Base-by-base conservation (phyloP, 129 eudicot species). In the Arctium lappa region DNA sequence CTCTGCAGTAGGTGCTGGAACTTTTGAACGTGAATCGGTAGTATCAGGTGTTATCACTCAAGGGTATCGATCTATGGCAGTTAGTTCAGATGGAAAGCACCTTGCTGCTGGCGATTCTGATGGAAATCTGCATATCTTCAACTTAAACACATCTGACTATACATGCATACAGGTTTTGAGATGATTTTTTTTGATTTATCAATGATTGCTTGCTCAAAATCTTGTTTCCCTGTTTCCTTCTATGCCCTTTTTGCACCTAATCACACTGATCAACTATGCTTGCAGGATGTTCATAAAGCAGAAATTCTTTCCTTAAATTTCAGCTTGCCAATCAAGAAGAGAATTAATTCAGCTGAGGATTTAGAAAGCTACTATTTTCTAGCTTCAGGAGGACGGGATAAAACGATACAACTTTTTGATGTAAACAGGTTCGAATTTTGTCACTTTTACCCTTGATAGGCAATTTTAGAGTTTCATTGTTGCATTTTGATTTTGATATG, bases 51-150 rank as follows among this genome's bases (percentile, higher is more conserved):
- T 83, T 69, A 76, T 85, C 66, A 79, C 88, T 81, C 83, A 80
- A 66, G 94, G 97, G 73, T 90, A 86, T 88, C 89, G 91, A 76
- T 79, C 92, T 69, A 90, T 92, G 92, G 89, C 94, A 76, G 91
- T 88, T 80, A 92, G 94, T 84, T 90, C 94, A 68, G 94, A 92
- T 83, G 97, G 97, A 85, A 88, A 87, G 34, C 80, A 92, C 78
- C 90, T 92, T 75, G 97, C 90, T 86, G 94, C 97, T 85, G 97
- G 97, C 79, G 97, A 90, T 87, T 88, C 87, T 80, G 84, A 77
- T 85, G 97, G 97, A 81, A 88, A 88, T 81, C 87, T 92, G 70
- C 97, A 92, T 90, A 79, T 92, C 80, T 92, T 88, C 77, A 88
- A 92, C 86, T 79, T 92, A 79, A 40, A 76, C 44, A 85, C 92